These are phyloP conservation scores for Hymenoscyphus albidus DNA, from an alignment of 2,329 filamentous ascomycete genomes.

Conservation along the genomic window DNA sequence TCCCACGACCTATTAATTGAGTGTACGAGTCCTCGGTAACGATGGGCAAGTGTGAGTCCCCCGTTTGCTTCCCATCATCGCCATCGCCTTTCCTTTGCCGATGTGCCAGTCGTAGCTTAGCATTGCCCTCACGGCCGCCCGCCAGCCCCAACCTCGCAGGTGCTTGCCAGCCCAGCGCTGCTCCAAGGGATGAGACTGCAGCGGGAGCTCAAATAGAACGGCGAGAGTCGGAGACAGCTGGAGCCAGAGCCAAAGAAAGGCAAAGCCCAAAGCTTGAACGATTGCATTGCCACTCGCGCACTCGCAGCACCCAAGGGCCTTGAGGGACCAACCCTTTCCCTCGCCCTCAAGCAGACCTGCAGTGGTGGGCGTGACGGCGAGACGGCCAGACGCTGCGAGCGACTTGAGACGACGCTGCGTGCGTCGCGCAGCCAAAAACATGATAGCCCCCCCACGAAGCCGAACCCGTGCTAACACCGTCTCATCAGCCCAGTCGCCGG, in stretches of 20 bases:
- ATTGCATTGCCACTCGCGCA: background rate
- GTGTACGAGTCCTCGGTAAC: background rate
- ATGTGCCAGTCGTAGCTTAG: background rate
- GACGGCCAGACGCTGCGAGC: too few relatives aligned
- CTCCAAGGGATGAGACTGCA: background rate
- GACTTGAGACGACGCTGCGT: background rate
- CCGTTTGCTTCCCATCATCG: background rate
- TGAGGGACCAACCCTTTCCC: too few relatives aligned
- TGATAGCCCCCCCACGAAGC: background rate
- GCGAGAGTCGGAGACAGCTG: too few relatives aligned
- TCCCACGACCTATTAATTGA: background rate
- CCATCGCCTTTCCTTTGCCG: background rate
- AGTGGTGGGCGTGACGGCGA: too few relatives aligned
- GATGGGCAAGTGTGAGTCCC: background rate
- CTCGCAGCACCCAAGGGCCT: background rate
- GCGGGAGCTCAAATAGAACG: too few relatives aligned
- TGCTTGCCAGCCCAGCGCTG: background rate
- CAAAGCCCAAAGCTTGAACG: background rate
- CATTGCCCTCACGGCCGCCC: background rate
- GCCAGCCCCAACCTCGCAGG: background rate
- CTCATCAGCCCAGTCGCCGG: slow-evolving; percentile 27
- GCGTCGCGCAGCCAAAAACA: background rate
- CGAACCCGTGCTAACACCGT: slow-evolving; percentile 22
- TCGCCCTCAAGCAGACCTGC: too few relatives aligned
- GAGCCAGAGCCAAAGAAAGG: background rate